Conservation (phyloP, 2,329 filamentous ascomycete genomes). For the Aspergillus phoenicis region DNA sequence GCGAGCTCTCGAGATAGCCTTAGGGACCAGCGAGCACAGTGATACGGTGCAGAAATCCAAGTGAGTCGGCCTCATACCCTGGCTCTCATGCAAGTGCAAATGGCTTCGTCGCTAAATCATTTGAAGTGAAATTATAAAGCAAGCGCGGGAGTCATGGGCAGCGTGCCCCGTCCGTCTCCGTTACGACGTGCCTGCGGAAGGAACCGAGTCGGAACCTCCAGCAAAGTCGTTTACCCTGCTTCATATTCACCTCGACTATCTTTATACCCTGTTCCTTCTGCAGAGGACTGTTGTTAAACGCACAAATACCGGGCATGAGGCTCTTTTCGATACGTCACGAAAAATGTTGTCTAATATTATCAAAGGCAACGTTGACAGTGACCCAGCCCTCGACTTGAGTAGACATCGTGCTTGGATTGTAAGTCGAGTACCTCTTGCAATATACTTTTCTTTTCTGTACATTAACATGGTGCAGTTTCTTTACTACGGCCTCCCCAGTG, state of each 20-base stretch:
- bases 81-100: neutral
- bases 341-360: constrained; percentile 35
- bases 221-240: constrained; percentile 25
- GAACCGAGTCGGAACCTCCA: constrained; percentile 14
- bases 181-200: constrained; percentile 24
- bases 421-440: constrained; percentile 12
- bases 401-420: constrained; percentile 40
- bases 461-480: constrained; percentile 26
- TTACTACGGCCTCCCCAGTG: constrained; percentile 37
- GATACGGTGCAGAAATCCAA: constrained; percentile 31
- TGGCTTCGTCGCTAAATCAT: neutral
- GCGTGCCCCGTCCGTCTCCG: constrained; percentile 30
- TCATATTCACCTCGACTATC: constrained; percentile 38
- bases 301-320: constrained; percentile 33
- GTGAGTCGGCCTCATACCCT: constrained; percentile 17
- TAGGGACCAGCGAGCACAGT: constrained; percentile 28
- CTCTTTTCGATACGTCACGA: constrained; percentile 37
- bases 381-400: constrained; percentile 33
- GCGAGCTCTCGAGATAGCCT: constrained; percentile 35
- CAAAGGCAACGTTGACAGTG: constrained; percentile 30
- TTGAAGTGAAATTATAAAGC: constrained; percentile 29
- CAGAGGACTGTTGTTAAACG: constrained; percentile 38
- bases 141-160: constrained; percentile 29
- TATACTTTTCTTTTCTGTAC: neutral
- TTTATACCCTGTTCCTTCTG: constrained; percentile 40